Evolutionary conservation across 805 yeast species (phyloP).

Genomic region (Candida boleticola): DNA sequence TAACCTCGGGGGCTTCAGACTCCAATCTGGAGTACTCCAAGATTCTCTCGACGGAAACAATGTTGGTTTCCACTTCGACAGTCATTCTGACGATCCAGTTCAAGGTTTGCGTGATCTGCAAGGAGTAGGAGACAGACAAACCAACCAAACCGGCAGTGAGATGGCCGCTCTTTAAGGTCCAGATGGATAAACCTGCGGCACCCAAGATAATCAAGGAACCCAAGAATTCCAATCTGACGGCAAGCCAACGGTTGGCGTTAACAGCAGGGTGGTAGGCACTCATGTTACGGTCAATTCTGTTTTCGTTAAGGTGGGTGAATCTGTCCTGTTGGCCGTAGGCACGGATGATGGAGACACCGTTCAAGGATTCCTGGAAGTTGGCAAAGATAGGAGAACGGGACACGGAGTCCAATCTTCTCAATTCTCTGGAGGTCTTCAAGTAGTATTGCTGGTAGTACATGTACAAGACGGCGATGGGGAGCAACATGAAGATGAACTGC

Average conservation of each 20-base stretch:
- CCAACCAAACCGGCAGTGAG: constrained; percentile 95
- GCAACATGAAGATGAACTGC: constrained; percentile 68
- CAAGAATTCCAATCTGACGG: constrained; percentile 86
- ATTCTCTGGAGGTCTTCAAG: constrained; percentile 73
- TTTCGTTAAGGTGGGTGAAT: constrained; percentile 61
- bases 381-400: constrained; percentile 80
- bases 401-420: constrained; percentile 78
- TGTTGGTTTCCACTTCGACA: constrained; percentile 95
- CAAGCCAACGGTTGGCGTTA: constrained; percentile 95
- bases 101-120: constrained; percentile 88
- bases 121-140: constrained; percentile 86
- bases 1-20: constrained; percentile 78
- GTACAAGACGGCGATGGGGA: constrained; percentile 67
- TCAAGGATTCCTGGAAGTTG: constrained; percentile 78
- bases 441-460: constrained; percentile 74
- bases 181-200: constrained; percentile 81
- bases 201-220: constrained; percentile 88
- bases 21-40: constrained; percentile 75
- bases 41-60: constrained; percentile 94
- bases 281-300: constrained; percentile 81
- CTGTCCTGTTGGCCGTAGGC: constrained; percentile 68
- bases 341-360: constrained; percentile 72
- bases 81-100: constrained; percentile 99
- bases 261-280: constrained; percentile 90
- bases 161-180: constrained; percentile 62